Conservation (phyloP, 2,329 filamentous ascomycete species). For the Claviceps humidiphila region DNA sequence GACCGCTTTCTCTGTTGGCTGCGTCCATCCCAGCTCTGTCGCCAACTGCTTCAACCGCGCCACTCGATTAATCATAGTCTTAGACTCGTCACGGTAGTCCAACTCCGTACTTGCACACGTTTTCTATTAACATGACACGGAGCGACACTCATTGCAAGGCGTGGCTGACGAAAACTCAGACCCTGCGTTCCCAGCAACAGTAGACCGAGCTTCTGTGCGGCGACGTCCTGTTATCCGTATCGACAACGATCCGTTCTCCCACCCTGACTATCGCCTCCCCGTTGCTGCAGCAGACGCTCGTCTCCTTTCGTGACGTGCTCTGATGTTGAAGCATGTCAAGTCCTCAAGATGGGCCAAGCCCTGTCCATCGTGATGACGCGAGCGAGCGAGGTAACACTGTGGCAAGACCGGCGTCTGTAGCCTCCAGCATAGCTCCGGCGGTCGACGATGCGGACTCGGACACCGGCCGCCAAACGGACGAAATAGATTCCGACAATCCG, state of each 20-base stretch:
- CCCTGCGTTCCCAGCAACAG: constrained; percentile 1
- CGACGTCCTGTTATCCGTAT: background rate
- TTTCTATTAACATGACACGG: background rate
- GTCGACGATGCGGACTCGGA: background rate
- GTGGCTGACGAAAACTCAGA: constrained; percentile 3
- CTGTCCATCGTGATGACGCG: constrained; percentile 6
- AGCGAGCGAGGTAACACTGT: background rate
- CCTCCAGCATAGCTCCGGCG: background rate
- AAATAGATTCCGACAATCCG: background rate
- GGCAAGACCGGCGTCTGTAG: background rate
- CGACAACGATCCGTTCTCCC: background rate
- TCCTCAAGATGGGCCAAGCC: constrained; percentile 14
- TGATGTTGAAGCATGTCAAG: constrained; percentile 21
- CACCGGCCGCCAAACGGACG: background rate
- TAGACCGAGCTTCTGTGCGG: background rate
- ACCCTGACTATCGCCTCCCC: background rate
- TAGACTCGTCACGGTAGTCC: background rate
- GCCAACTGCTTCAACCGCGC: background rate
- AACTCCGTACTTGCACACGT: background rate
- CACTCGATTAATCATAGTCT: background rate
- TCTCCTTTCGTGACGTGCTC: constrained; percentile 1
- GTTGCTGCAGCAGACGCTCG: background rate
- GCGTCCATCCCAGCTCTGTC: background rate
- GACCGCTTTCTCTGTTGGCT: too few relatives aligned
- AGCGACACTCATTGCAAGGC: background rate